Evolutionary conservation across 495 filamentous ascomycete genomes (phyloP).

Genomic region (Venustampulla echinocandica): DNA sequence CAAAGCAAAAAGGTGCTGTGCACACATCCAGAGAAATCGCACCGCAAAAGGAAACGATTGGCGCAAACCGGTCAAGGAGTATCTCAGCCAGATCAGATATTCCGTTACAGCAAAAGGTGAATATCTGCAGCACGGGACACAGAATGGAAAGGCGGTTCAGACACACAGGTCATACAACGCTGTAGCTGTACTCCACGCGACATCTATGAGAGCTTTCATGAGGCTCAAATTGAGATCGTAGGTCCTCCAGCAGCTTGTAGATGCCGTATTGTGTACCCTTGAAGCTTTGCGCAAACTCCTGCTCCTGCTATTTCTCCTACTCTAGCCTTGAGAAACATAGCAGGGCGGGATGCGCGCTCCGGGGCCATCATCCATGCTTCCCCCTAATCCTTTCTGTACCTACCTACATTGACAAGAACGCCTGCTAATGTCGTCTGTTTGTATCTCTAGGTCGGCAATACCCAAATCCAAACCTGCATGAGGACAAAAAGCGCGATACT

Average conservation of each 20-base stretch:
- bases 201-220: constrained; percentile 21
- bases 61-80: too few relatives aligned
- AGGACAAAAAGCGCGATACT: constrained; percentile 13
- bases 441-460: constrained; percentile 9
- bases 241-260: constrained; percentile 22
- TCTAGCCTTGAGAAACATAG: neutral
- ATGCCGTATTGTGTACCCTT: constrained; percentile 4
- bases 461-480: constrained; percentile 15
- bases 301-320: neutral
- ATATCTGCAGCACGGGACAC: constrained; percentile 4
- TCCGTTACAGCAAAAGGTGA: constrained; percentile 16
- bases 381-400: neutral
- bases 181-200: constrained; percentile 22
- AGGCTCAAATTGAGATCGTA: constrained; percentile 23
- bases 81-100: too few relatives aligned
- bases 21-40: too few relatives aligned
- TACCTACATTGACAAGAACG: neutral
- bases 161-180: constrained; percentile 13
- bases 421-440: neutral
- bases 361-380: neutral
- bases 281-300: constrained; percentile 20
- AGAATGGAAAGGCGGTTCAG: constrained; percentile 2
- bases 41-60: too few relatives aligned
- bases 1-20: too few relatives aligned
- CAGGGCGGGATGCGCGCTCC: neutral